Conservation (phyloP, 2,329 filamentous ascomycete species). For the Chaetomiaceae sp. region DNA sequence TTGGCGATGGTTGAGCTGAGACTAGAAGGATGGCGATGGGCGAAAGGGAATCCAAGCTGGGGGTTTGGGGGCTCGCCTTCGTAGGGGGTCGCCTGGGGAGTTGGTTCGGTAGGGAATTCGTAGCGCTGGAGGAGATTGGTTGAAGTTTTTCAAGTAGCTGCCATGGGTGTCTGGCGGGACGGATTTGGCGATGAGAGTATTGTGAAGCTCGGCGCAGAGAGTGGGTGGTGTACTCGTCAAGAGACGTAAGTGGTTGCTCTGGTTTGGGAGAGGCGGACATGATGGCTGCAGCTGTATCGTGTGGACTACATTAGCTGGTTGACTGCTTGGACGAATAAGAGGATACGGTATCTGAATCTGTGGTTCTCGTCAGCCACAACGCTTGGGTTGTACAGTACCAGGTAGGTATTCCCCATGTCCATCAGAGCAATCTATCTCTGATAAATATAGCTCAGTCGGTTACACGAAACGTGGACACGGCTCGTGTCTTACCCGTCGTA, state of each 20-base stretch:
- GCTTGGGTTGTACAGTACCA: too few relatives aligned
- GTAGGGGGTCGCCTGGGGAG: background rate
- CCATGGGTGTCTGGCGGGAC: background rate
- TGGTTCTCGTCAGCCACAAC: too few relatives aligned
- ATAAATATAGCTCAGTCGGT: background rate
- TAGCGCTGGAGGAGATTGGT: constrained; percentile 3
- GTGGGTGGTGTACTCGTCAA: constrained; percentile 3
- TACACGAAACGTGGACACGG: background rate
- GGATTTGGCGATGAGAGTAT: constrained; percentile 2
- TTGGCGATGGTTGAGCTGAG: background rate
- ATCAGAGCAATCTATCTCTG: background rate
- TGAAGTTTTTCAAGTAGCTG: background rate
- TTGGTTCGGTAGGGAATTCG: background rate
- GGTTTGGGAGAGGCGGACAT: background rate
- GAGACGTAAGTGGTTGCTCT: background rate
- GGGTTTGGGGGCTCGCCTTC: background rate
- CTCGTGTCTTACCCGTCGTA: background rate
- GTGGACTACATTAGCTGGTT: too few relatives aligned
- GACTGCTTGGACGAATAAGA: too few relatives aligned
- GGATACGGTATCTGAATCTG: too few relatives aligned
- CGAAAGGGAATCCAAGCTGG: background rate
- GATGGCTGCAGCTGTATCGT: too few relatives aligned
- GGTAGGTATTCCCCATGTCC: background rate
- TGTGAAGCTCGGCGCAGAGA: background rate
- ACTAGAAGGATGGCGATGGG: background rate